These are phyloP conservation scores for Citropsis articulata DNA, from an alignment of 345 rosid species.

Conservation along the genomic window DNA sequence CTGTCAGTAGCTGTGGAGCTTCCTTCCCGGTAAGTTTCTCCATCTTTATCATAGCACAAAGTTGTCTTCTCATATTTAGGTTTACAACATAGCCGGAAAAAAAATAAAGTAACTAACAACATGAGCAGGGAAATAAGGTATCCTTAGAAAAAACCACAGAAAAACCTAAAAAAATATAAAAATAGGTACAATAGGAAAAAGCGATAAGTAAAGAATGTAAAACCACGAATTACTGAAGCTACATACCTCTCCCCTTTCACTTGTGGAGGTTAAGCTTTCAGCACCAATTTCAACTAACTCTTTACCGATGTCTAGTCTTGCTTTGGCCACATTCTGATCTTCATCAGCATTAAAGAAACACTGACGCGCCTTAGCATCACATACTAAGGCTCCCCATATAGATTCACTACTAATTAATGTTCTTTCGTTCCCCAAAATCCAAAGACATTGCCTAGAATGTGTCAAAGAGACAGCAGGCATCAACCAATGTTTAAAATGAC, in stretches of 20 bases:
- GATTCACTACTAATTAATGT: conserved; percentile 17
- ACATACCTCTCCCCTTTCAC: conserved; percentile 44
- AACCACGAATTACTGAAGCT: neutral
- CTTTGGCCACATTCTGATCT: neutral
- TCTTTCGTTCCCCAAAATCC: conserved; percentile 27
- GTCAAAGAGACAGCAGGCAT: neutral
- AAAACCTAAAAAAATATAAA: neutral
- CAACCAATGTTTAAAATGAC: neutral
- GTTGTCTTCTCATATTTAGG: conserved; percentile 42
- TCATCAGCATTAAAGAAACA: conserved; percentile 24
- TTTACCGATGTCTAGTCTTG: neutral
- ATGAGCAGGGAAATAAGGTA: neutral
- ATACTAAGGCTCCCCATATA: conserved; percentile 21
- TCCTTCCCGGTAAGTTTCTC: conserved; percentile 31
- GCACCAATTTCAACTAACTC: neutral
- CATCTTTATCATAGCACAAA: conserved; percentile 45
- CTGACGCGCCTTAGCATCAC: conserved; percentile 20
- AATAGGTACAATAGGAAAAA: neutral
- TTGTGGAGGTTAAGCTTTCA: conserved; percentile 12
- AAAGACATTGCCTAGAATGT: conserved; percentile 26
- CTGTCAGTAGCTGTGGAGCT: conserved; percentile 39
- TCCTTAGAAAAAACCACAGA: neutral
- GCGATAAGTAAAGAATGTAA: neutral
- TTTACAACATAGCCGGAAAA: conserved; percentile 34
- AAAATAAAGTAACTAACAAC: neutral